Evolutionary conservation across 495 filamentous ascomycete genomes (phyloP), one percentile per base, ranked within the genome.

Genomic region (Talaromyces ruber): DNA sequence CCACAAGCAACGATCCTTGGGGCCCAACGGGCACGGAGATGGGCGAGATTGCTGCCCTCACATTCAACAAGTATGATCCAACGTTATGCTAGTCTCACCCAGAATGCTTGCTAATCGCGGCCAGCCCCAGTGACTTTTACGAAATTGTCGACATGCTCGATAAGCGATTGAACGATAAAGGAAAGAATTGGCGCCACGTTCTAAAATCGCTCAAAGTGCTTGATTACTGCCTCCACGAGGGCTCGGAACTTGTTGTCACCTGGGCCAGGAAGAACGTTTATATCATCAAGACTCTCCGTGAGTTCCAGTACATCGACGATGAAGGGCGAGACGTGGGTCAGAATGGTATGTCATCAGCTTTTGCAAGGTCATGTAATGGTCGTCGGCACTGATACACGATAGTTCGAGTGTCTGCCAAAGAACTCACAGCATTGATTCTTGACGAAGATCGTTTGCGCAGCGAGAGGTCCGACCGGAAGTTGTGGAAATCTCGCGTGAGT

Each of bases 91-190:
- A 29, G 9, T 18, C 21, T 60, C 54, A 58, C 25, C 53, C 7
- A 54, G 62, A 54, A 54, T 30, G 16, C 14, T 34, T 16, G 34
- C 61, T 63, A 30, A 63, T 66, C 69, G 67, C 68, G 66, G 64
- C 25, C 69, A 96, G 92, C 70, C 90, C 89, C n/a, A 92, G 86
- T 70, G 94, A 97, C 74, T 99, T 98, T 76, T 95, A 96, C 79
- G 93, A 99, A 70, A 97, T 99, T 67, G 96, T 99, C 87, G 95
- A 98, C 74, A 99, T 99, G 94, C 80, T 99, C 63, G 95, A 98
- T 76, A 98, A 98, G 81, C 89, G 95, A 63, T 80, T 99, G 67
- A 99, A 99, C 67, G 95, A 99, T 72, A 99, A 99, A 74, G 95
- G 95, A 67, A 99, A 97, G 82, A 99, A 99, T 74, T 99, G 95